Evolutionary conservation across 2,329 filamentous ascomycete genomes (phyloP).

Genomic region (Venturiaceae sp.): DNA sequence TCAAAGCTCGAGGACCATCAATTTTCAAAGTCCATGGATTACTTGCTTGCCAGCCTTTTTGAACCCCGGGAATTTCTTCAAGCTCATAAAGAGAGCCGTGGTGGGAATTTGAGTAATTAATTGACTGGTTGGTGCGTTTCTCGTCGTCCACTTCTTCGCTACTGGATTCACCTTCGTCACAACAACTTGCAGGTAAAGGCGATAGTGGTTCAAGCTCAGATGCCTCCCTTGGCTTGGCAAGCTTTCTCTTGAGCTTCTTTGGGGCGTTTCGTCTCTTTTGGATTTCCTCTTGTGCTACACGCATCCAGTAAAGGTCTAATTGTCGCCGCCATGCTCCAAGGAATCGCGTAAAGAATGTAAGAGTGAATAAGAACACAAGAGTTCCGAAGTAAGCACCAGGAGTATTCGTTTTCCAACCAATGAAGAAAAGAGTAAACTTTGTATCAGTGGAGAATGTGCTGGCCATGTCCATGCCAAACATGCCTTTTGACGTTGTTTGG

Average conservation of each 20-base stretch:
- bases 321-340: slow-evolving; percentile 19
- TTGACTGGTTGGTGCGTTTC: background rate
- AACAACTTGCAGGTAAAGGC: background rate
- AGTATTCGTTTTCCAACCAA: slow-evolving; percentile 19
- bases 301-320: slow-evolving; percentile 13
- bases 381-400: slow-evolving; percentile 17
- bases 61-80: background rate
- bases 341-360: slow-evolving; percentile 21
- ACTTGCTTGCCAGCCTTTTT: slow-evolving; percentile 13
- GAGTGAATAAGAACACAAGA: slow-evolving; percentile 18
- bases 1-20: slow-evolving; percentile 60
- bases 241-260: slow-evolving; percentile 7
- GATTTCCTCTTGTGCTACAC: background rate
- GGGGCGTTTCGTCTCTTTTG: background rate
- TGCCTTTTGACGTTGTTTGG: background rate
- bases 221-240: slow-evolving; percentile 10
- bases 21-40: slow-evolving; percentile 70
- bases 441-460: slow-evolving; percentile 19
- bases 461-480: slow-evolving; percentile 14
- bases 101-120: background rate
- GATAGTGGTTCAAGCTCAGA: background rate
- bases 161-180: background rate
- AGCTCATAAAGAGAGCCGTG: background rate
- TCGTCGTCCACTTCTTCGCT: background rate
- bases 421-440: slow-evolving; percentile 20